These are phyloP conservation scores for Turritis glabra DNA, from an alignment of 345 rosid species.

Conservation along the genomic window DNA sequence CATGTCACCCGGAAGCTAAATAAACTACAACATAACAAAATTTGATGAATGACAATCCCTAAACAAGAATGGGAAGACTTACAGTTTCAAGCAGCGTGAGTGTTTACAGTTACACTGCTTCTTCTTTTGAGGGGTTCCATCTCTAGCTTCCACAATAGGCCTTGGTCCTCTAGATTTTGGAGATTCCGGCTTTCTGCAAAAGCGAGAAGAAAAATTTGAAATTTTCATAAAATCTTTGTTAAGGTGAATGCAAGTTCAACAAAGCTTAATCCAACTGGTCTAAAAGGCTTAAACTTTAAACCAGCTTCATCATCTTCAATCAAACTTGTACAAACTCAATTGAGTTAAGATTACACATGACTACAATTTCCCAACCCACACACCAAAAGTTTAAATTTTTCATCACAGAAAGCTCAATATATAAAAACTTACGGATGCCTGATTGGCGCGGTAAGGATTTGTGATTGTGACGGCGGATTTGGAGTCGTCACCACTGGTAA, in stretches of 20 bases:
- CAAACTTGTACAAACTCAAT: constrained; percentile 1
- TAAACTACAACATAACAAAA: background rate
- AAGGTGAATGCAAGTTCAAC: background rate
- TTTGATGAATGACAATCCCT: background rate
- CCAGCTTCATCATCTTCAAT: background rate
- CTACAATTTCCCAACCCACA: background rate
- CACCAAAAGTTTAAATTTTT: constrained; percentile 18
- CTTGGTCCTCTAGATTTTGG: constrained; percentile 75
- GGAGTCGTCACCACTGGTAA: constrained; percentile 32
- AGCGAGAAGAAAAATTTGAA: background rate
- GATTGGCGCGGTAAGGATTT: constrained; percentile 44
- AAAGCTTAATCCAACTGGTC: background rate
- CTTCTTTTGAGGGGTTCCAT: constrained; percentile 90
- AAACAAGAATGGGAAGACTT: constrained; percentile 39
- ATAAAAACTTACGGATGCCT: constrained; percentile 60
- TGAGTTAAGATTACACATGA: background rate
- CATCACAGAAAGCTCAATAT: background rate
- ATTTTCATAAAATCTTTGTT: background rate
- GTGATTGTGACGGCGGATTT: constrained; percentile 37
- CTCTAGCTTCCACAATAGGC: constrained; percentile 67
- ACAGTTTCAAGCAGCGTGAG: constrained; percentile 97
- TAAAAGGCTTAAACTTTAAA: background rate
- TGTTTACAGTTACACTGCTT: constrained; percentile 98
- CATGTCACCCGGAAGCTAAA: background rate
- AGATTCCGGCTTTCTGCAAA: constrained; percentile 76